Evolutionary conservation across 257 asterid genomes (phyloP), one percentile per base, ranked within the genome.

Genomic region (Phtheirospermum japonicum): DNA sequence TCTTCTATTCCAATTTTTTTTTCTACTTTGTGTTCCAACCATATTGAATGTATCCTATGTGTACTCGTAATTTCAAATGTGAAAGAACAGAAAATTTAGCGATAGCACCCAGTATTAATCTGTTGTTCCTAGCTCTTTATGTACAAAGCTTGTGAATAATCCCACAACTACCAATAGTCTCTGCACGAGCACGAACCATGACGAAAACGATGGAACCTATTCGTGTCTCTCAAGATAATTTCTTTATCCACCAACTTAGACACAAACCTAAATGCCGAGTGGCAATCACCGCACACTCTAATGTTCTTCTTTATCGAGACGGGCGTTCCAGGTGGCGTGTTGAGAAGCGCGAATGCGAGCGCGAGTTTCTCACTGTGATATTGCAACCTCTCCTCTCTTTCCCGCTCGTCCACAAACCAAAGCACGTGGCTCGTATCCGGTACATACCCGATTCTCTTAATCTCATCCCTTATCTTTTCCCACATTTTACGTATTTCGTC

Each of bases 221-320:
- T 85, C 32, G 85, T 87, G 58, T 90, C 97, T 72, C 96, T 83
- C 80, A 87, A 66, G 65, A 87, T 59, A 63, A 89, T 89, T 65
- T 84, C 86, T 67, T 88, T 76, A 4, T 61, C 73, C 12, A 79
- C 81, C 80, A 85, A 70, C 78, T 61, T 74, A 13, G 95, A 83
- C 5, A 79, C 94, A 54, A 80, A 83, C 70, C 82, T 87, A 26
- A 85, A 90, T 4, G 87, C 87, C 0, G 79, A 48, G 59, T 87
- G 96, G 66, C 97, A 90, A 61, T 89, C 97, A 5, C 94, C 89
- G 55, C 95, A 90, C 10, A 89, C 94, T 66, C 97, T 73, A 65
- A 87, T 90, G 71, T 90, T 90, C 72, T 90, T 90, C 94, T 83
- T 87, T 31, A 87, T 90, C 54, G 79, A 65, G 61, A 87, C 63